These are phyloP conservation scores for Oidiodendron maius DNA, from an alignment of 495 filamentous ascomycete genomes.

Conservation along the genomic window DNA sequence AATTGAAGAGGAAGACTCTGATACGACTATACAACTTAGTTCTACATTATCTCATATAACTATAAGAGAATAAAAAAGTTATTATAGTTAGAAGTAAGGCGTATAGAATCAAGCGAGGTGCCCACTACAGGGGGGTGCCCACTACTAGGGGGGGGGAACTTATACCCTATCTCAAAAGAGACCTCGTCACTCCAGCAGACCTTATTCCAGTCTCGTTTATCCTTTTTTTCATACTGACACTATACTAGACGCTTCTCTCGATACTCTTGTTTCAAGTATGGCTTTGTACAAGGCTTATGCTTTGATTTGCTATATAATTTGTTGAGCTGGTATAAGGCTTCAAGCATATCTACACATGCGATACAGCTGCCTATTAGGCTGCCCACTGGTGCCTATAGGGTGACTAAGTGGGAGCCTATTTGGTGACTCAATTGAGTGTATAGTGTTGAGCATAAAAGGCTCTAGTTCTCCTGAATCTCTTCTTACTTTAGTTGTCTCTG, in stretches of 20 bases:
- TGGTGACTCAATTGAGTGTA: too few species aligned
- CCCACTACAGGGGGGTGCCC: background rate
- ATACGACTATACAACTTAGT: background rate
- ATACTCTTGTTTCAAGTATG: background rate
- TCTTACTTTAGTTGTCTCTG: too few species aligned
- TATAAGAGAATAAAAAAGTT: too few species aligned
- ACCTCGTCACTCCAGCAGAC: constrained; percentile 8
- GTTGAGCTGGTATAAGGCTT: too few species aligned
- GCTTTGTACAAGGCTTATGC: constrained; percentile 9
- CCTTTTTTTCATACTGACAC: background rate
- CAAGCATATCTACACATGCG: too few species aligned
- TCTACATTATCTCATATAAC: background rate
- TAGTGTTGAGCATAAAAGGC: too few species aligned
- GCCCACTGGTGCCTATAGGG: too few species aligned
- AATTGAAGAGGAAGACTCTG: background rate
- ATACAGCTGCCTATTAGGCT: too few species aligned
- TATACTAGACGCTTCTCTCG: background rate
- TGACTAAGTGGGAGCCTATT: too few species aligned
- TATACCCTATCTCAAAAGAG: constrained; percentile 6
- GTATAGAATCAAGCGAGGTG: constrained; percentile 4
- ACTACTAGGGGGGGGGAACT: background rate
- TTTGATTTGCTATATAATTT: constrained; percentile 9
- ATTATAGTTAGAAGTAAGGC: too few species aligned
- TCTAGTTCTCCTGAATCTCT: too few species aligned
- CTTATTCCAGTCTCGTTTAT: constrained; percentile 2